phyloP scores from a whole-genome alignment of 2,329 filamentous ascomycete genomes.

The Epichloe gansuensis region DNA sequence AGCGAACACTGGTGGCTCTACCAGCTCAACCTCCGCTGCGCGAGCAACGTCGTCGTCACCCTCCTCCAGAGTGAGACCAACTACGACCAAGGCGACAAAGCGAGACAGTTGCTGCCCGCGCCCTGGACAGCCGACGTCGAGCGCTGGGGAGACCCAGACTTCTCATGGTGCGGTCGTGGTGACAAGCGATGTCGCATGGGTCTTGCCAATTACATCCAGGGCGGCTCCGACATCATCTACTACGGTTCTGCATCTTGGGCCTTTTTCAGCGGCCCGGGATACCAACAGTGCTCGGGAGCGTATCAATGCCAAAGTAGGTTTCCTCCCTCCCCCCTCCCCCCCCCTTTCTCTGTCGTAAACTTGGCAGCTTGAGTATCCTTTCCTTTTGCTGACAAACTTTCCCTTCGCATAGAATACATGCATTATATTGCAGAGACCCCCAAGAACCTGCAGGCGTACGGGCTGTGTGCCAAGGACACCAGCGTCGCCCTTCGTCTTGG shows the following conservation, averaged over 20 bases:
- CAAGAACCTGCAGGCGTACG: slow-evolving; percentile 26
- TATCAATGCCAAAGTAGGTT: slow-evolving; percentile 4
- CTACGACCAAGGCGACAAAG: slow-evolving; percentile 21
- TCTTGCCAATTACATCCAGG: slow-evolving; percentile 27
- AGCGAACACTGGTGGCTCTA: slow-evolving; percentile 47
- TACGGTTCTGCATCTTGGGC: slow-evolving; percentile 31
- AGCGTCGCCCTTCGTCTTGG: slow-evolving; percentile 22
- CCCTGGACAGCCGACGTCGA: slow-evolving; percentile 25
- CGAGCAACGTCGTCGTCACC: slow-evolving; percentile 35
- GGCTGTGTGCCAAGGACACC: slow-evolving; percentile 28
- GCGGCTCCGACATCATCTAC: slow-evolving; percentile 26
- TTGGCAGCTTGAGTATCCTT: not conserved
- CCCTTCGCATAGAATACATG: slow-evolving; percentile 14
- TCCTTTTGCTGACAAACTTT: not conserved
- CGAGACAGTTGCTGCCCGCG: slow-evolving; percentile 20
- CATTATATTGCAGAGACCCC: slow-evolving; percentile 27
- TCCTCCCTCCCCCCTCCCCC: not conserved
- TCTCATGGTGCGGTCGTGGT: slow-evolving; percentile 23
- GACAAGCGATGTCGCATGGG: slow-evolving; percentile 31
- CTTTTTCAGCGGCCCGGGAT: slow-evolving; percentile 28
- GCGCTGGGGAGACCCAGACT: slow-evolving; percentile 30
- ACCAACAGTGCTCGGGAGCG: slow-evolving; percentile 19
- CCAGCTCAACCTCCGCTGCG: slow-evolving; percentile 39
- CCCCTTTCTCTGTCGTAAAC: not conserved
- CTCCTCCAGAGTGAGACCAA: slow-evolving; percentile 43